Conservation (phyloP, 164 flowering plant genomes). For the grape (Vitis vinifera) region ASM3070453v1 NC_081806.1:3181001-3181500, state of each 20-base stretch:
- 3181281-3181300: no score
- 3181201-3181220: constrained; percentile 73
- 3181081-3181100: constrained; percentile 81
- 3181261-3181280: no score
- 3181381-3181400: no score
- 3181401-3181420: no score
- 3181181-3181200: constrained; percentile 86
- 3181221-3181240: constrained; percentile 89
- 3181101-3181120: constrained; percentile 72
- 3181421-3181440: no score
- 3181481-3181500: no score
- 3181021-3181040: constrained; percentile 34
- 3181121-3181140: constrained; percentile 74
- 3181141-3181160: constrained; percentile 38
- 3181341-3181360: no score
- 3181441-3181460: no score
- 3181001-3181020: constrained; percentile 33
- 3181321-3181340: no score
- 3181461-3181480: no score
- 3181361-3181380: no score
- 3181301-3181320: no score
- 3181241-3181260: constrained; percentile 52
- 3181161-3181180: constrained; percentile 53
- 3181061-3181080: constrained; percentile 71
- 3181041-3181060: constrained; percentile 71